Conservation (phyloP, 768 basidiomycete genomes). For the Lactarius tabidus region DNA sequence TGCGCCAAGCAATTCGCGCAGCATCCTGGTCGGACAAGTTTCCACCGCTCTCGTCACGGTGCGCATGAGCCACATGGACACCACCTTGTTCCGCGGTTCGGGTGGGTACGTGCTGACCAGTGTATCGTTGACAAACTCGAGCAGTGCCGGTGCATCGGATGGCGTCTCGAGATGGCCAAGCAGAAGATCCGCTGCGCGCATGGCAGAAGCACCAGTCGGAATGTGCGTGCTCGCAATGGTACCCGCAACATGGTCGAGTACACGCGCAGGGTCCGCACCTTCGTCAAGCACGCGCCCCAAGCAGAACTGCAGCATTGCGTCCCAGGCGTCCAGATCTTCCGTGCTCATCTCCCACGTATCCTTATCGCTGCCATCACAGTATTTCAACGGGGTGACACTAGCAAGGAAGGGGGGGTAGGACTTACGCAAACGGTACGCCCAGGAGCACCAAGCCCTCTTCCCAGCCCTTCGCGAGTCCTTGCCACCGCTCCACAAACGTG, state of each 20-base stretch:
- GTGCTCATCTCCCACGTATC: slow-evolving; percentile 48
- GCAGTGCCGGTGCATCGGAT: slow-evolving; percentile 48
- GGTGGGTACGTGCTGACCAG: slow-evolving; percentile 66
- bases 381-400: not conserved
- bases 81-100: slow-evolving; percentile 46
- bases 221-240: slow-evolving; percentile 41
- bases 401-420: slow-evolving; percentile 14
- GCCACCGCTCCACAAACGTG: slow-evolving; percentile 54
- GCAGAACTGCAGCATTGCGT: slow-evolving; percentile 48
- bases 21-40: slow-evolving; percentile 47
- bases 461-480: slow-evolving; percentile 42
- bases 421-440: slow-evolving; percentile 60
- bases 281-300: slow-evolving; percentile 57
- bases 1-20: slow-evolving; percentile 42
- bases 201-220: slow-evolving; percentile 39
- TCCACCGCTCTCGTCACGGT: slow-evolving; percentile 54
- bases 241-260: slow-evolving; percentile 56
- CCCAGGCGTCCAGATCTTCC: slow-evolving; percentile 59
- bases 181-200: slow-evolving; percentile 59
- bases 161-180: slow-evolving; percentile 54
- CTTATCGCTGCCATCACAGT: slow-evolving; percentile 25
- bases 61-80: slow-evolving; percentile 58
- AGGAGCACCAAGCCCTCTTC: slow-evolving; percentile 52
- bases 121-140: slow-evolving; percentile 59
- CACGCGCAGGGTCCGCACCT: slow-evolving; percentile 47